Evolutionary conservation across 768 basidiomycete species (phyloP).

Genomic region (Collybiopsis luxurians): DNA sequence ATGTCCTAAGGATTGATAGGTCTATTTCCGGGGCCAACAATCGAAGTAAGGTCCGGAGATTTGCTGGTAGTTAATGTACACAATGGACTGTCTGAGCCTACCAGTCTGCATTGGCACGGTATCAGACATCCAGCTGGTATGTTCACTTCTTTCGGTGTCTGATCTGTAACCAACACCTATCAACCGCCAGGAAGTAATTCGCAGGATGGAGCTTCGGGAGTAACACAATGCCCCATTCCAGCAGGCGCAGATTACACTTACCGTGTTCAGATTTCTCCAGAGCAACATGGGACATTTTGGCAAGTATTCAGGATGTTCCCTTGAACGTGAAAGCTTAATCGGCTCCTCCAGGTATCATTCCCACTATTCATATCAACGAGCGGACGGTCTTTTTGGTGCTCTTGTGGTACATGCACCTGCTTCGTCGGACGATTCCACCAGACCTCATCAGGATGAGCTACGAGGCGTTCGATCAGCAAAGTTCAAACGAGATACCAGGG

Average conservation of each 20-base stretch:
- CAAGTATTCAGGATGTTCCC: not conserved
- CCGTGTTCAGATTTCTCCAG: not conserved
- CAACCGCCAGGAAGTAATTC: not conserved
- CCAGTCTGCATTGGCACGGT: constrained; percentile 29
- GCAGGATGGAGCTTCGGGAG: constrained; percentile 7
- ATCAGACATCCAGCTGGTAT: constrained; percentile 3
- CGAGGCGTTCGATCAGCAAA: not conserved
- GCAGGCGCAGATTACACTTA: constrained; percentile 5
- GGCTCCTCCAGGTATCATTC: constrained; percentile 7
- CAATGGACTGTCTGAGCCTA: constrained; percentile 28
- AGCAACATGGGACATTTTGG: constrained; percentile 9
- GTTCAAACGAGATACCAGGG: not conserved
- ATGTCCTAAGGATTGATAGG: constrained; percentile 11
- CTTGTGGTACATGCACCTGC: constrained; percentile 1
- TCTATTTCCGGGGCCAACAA: constrained; percentile 30
- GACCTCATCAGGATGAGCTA: constrained; percentile 4
- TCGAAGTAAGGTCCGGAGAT: constrained; percentile 33
- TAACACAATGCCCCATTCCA: constrained; percentile 8
- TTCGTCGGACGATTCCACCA: not conserved
- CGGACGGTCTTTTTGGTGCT: constrained; percentile 10
- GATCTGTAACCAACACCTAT: not conserved
- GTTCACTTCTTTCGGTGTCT: not conserved
- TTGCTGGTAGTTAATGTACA: constrained; percentile 32
- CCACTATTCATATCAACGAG: not conserved
- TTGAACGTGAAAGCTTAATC: not conserved